Evolutionary conservation across 768 basidiomycete species (phyloP).

Genomic region (Psilocybe subaeruginosa): DNA sequence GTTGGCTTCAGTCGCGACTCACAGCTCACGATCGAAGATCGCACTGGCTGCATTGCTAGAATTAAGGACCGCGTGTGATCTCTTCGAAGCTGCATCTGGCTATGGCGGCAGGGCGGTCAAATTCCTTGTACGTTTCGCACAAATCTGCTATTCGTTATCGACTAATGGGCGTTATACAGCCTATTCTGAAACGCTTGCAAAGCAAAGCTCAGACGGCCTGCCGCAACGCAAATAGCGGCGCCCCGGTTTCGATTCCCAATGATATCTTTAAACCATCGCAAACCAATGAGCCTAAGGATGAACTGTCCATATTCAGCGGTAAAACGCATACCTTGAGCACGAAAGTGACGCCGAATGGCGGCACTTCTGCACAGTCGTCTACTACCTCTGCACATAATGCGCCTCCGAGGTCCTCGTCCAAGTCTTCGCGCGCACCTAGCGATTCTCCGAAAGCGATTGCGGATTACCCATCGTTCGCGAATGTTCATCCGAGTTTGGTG

Average conservation of each 20-base stretch:
- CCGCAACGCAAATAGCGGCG: constrained; percentile 48
- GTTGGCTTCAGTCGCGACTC: constrained; percentile 77
- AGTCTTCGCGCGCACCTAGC: constrained; percentile 29
- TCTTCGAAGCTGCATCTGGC: constrained; percentile 65
- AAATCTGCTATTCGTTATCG: neutral
- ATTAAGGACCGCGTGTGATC: constrained; percentile 59
- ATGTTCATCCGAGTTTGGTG: constrained; percentile 58
- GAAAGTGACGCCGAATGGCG: constrained; percentile 32
- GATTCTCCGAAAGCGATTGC: constrained; percentile 35
- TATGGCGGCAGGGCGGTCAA: constrained; percentile 72
- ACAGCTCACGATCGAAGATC: constrained; percentile 66
- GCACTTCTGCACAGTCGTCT: constrained; percentile 9
- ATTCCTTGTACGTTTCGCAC: constrained; percentile 54
- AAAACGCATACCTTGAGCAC: constrained; percentile 66
- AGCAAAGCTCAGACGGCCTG: constrained; percentile 61
- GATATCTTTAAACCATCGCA: constrained; percentile 64
- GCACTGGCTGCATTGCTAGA: constrained; percentile 73
- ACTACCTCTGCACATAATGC: neutral
- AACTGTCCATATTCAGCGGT: constrained; percentile 78
- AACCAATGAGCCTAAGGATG: constrained; percentile 56
- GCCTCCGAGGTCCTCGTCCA: constrained; percentile 16
- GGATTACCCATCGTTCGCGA: constrained; percentile 44
- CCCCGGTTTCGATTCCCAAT: constrained; percentile 45
- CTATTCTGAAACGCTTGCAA: constrained; percentile 63
- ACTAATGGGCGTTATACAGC: constrained; percentile 40